Base-by-base conservation (phyloP, 2,329 filamentous ascomycete species). In the Trichoderma arundinaceum region DNA sequence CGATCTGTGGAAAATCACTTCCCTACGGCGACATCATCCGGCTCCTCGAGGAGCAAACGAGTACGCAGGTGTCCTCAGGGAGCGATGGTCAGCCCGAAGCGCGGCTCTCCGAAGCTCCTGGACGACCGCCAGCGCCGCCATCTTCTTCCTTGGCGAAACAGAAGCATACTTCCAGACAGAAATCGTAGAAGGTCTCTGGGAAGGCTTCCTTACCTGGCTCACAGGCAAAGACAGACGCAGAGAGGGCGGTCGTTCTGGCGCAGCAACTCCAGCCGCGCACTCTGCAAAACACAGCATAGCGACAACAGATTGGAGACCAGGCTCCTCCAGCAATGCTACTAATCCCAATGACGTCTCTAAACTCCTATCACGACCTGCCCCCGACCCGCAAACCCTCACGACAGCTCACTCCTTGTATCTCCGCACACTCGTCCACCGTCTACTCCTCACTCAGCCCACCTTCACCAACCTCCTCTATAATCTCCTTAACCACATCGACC, bases 101-200 rank as follows among this genome's bases (percentile, higher is more conserved):
- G 82, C 83, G 39, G 84, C 86, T 0, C 90, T 96, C 84, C 88
- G 95, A 15, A 90, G 88, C 68, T 86, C 94, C 0, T 99, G 95
- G 95, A 94, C 93, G 0, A 96, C 92, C 0, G 90, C 91, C 71
- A 93, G 91, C 73, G 91, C 93, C 2, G 90, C 92, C 1, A 86
- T 96, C 4, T 97, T 97, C 78, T 91, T 98, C 71, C 82, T 98
- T 3, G 92, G 91, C 0, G 94, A 97, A 75, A 90, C 92, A 13
- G 91, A 94, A 70, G 88, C 88, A 3, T 98, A 96, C 72, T 88
- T 98, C 51, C 94, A 97, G 76, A 92, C 91, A 1, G 93, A 97
- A 73, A 89, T 98, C 7, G 89, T 97, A 13, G 87, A 89, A 67
- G 88, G 89, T 38, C 88, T 92, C 1, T 97, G 93, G 87, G 85